Evolutionary conservation across 2,329 filamentous ascomycete species (phyloP), one percentile per base, ranked within the genome.

Genomic region (Xylariaceae sp.): DNA sequence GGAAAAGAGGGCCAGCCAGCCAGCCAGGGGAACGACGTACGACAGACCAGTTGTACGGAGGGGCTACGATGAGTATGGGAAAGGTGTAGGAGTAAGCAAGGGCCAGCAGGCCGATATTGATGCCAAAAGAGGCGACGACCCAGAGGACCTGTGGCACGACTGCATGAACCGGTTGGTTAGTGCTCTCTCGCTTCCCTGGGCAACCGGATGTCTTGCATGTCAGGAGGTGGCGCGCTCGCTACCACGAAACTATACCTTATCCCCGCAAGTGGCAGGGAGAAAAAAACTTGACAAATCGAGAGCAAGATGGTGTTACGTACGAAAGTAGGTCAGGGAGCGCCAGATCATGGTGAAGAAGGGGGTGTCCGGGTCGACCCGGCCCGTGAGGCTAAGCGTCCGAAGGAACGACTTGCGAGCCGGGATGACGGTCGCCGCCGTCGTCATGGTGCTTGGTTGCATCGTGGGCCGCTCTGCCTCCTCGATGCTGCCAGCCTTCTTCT

Each of bases 11-110:
- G n/a, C n/a, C n/a, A n/a, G n/a, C n/a, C n/a, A n/a, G n/a, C n/a
- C n/a, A n/a, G n/a, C n/a, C n/a, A n/a, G 7, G 24, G n/a, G 24
- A 14, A n/a, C 33, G 9, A 44, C 50, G 44, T 52, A 59, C 60
- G 40, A 58, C 49, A 19, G 50, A 50, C 64, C 64, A 67, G 45
- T 59, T 61, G 40, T 66, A 65, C 2, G 62, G 62, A 3, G 60
- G 53, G 14, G 52, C 51, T 4, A 56, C 57, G 24, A 68, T 66
- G 28, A 63, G 52, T 22, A 66, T 49, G 2, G 64, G 64, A 44
- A 67, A 67, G 5, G 63, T 65, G 42, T 60, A 68, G 35, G 65
- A 67, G 50, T 65, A 67, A n/a, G 61, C 56, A 14, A 68, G 47
- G 3, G 61, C 64, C 5, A 63, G 58, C 15, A 67, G 48, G 8